Evolutionary conservation across 176 grass and related monocot genomes (phyloP), one percentile per base, ranked within the genome.

Genomic region (Zoysia japonica): DNA sequence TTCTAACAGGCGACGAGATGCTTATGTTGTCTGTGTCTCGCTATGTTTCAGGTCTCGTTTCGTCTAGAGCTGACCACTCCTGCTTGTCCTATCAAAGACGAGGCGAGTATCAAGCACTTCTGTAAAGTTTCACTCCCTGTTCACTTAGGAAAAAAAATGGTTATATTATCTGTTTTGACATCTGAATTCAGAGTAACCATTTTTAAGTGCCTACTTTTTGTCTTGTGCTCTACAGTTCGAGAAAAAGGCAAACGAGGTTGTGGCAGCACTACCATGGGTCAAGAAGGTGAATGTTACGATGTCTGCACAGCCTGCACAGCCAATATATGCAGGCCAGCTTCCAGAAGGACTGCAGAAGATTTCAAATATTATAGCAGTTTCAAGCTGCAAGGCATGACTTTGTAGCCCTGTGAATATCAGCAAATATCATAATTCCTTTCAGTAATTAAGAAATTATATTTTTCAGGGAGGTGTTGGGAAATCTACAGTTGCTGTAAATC

Each of bases 171-270:
- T 2, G 3, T 47, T 36, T 7, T 3, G 28, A n/a, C 4, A 12
- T 43, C 5, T 3, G 3, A 76, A 4, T 71, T 77, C 45, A 16
- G 43, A 53, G 0, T 61, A 65, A n/a, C 28, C 42, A 72, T 56
- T 65, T 66, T 61, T 3, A 65, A 65, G n/a, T 28, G 41, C 8
- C 36, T 20, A 61, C 3, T 61, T 61, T 61, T 28, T 81, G 9
- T 65, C 61, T 71, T 81, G n/a, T 19, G 19, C 1, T 67, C 13
- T 75, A 52, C 69, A 98, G 95, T 98, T 98, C 41, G 95, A 94
- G 83, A 84, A 90, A 75, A 98, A 94, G 82, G 95, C 92, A 80
- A 98, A 98, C 67, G 88, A 98, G 89, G 90, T 98, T 47, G 96
- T 98, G 43, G 67, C 51, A 66, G 90, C 92, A 54, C 89, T 98